Evolutionary conservation across 352 stramenopile species (phyloP).

Genomic region (Globisporangium rhizosaccharum): DNA sequence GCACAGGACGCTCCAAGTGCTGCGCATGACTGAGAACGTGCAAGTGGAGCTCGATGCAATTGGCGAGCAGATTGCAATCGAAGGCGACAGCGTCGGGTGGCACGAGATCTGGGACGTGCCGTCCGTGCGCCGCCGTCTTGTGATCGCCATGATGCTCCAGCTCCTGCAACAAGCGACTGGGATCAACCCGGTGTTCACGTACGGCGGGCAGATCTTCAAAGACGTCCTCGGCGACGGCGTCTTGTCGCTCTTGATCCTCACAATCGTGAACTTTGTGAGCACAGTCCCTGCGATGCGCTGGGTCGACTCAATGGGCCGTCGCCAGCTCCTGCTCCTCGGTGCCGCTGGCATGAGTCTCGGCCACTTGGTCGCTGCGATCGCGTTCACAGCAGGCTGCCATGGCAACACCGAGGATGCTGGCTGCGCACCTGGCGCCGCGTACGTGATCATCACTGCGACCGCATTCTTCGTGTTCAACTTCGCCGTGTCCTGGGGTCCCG

Average conservation of each 20-base stretch:
- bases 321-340: slow-evolving; percentile 25
- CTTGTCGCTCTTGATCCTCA: slow-evolving; percentile 14
- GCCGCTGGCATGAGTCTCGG: slow-evolving; percentile 32
- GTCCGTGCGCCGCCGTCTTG: slow-evolving; percentile 17
- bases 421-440: slow-evolving; percentile 14
- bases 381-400: not conserved
- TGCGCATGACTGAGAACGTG: slow-evolving; percentile 29
- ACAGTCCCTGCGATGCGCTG: slow-evolving; percentile 35
- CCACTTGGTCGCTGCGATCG: slow-evolving; percentile 10
- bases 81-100: slow-evolving; percentile 22
- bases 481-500: slow-evolving; percentile 45
- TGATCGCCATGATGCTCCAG: slow-evolving; percentile 31
- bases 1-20: slow-evolving; percentile 17
- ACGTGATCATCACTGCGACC: slow-evolving; percentile 26
- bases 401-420: not conserved
- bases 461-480: slow-evolving; percentile 50
- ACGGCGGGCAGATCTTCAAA: slow-evolving; percentile 30
- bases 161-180: slow-evolving; percentile 40
- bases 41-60: slow-evolving; percentile 35
- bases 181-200: slow-evolving; percentile 34
- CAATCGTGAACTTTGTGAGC: slow-evolving; percentile 25
- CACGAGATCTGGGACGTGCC: slow-evolving; percentile 22
- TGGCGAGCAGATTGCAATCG: slow-evolving; percentile 29
- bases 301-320: slow-evolving; percentile 32
- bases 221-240: slow-evolving; percentile 29